phyloP scores from a whole-genome alignment of 2,329 filamentous ascomycete genomes.

The Thielaviopsis euricoi region DNA sequence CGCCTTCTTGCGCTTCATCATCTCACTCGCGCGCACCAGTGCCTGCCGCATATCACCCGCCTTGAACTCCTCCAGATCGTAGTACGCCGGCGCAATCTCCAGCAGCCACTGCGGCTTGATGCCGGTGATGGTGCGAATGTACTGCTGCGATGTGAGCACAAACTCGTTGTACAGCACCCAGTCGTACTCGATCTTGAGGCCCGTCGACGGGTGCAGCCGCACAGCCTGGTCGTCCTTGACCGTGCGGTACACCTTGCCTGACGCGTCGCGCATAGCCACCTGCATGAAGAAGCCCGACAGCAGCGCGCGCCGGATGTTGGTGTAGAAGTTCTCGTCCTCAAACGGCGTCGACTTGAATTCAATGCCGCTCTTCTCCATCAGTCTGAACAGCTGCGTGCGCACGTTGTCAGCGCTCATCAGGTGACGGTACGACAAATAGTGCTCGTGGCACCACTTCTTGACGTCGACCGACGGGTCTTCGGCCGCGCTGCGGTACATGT shows the following conservation, averaged over 20 bases:
- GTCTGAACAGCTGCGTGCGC: conserved; percentile 75
- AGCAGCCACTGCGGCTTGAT: conserved; percentile 90
- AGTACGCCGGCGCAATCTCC: conserved; percentile 88
- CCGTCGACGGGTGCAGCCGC: conserved; percentile 82
- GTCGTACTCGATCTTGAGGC: conserved; percentile 73
- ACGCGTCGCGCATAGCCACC: conserved; percentile 81
- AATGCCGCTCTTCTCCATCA: conserved; percentile 86
- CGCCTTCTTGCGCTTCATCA: conserved; percentile 41
- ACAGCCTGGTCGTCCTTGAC: conserved; percentile 95
- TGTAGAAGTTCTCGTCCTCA: conserved; percentile 94
- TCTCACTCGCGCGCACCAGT: conserved; percentile 39
- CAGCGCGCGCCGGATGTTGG: conserved; percentile 84
- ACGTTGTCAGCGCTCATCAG: conserved; percentile 90
- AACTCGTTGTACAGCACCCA: conserved; percentile 99
- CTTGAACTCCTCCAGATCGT: conserved; percentile 66
- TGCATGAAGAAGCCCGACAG: conserved; percentile 99
- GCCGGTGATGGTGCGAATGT: conserved; percentile 83
- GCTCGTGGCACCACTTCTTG: conserved; percentile 92
- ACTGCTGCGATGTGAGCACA: conserved; percentile 94
- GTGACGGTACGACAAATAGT: conserved; percentile 81
- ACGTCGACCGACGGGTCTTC: conserved; percentile 45
- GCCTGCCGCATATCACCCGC: conserved; percentile 74
- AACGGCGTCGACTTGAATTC: conserved; percentile 81
- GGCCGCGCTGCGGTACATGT: conserved; percentile 71
- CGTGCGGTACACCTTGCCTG: conserved; percentile 81